phyloP scores from a whole-genome alignment of 106 monocot genomes.

The Acorus gramineus region DNA sequence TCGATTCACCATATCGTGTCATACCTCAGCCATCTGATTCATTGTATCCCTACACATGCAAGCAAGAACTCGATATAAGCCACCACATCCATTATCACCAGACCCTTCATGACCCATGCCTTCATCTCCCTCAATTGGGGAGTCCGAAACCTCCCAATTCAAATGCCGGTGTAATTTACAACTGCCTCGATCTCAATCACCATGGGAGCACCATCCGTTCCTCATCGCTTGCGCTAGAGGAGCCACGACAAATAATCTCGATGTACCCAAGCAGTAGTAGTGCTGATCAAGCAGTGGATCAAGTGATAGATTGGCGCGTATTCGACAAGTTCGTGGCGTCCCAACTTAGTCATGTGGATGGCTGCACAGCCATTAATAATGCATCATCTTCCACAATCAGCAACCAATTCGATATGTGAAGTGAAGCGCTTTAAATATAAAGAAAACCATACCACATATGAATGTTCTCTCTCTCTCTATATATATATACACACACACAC shows the following conservation, averaged over 20 bases:
- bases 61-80: conserved; percentile 27
- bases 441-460: background rate
- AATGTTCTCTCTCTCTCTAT: background rate
- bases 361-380: conserved; percentile 14
- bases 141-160: conserved; percentile 23
- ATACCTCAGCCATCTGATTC: conserved; percentile 6
- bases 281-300: conserved; percentile 9
- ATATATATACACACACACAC: background rate
- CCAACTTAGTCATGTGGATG: conserved; percentile 39
- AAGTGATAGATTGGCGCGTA: conserved; percentile 48
- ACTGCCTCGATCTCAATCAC: background rate
- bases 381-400: conserved; percentile 38
- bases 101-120: conserved; percentile 15
- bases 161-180: too few species aligned
- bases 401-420: conserved; percentile 33
- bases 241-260: conserved; percentile 12
- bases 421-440: conserved; percentile 1
- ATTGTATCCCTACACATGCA: conserved; percentile 30
- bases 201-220: background rate
- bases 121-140: conserved; percentile 40
- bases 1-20: conserved; percentile 20
- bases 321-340: conserved; percentile 53
- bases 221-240: conserved; percentile 1
- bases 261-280: background rate
- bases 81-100: conserved; percentile 7